These are phyloP conservation scores for Acacia acuminata DNA, from an alignment of 306 rosid genomes.

Conservation along the genomic window DNA sequence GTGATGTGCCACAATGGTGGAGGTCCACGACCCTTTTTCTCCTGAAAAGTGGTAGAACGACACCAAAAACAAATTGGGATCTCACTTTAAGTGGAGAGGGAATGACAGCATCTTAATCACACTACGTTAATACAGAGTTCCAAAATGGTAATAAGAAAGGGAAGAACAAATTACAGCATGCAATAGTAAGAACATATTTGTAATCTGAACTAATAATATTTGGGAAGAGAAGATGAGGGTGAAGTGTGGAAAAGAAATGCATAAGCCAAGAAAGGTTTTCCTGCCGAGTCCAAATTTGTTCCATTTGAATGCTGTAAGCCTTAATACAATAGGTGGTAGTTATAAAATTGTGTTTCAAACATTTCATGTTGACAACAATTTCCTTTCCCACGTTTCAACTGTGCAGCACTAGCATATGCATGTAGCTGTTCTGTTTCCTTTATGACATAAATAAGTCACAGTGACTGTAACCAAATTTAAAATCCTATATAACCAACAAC, in stretches of 20 bases:
- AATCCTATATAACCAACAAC: not conserved
- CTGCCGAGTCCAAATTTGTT: not conserved
- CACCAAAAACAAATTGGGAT: slow-evolving; percentile 1
- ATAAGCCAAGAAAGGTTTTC: not conserved
- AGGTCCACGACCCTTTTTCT: slow-evolving; percentile 71
- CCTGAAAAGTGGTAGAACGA: slow-evolving; percentile 51
- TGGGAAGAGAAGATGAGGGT: not conserved
- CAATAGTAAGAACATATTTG: slow-evolving; percentile 10
- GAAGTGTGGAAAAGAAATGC: not conserved
- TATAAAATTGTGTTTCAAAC: not conserved
- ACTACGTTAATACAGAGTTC: not conserved
- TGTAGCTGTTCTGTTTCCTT: not conserved
- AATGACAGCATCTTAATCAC: slow-evolving; percentile 6
- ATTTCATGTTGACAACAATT: not conserved
- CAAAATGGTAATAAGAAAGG: not conserved
- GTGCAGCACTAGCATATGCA: not conserved
- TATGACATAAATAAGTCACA: not conserved
- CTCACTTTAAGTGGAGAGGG: slow-evolving; percentile 11
- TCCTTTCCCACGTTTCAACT: not conserved
- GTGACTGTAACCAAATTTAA: not conserved
- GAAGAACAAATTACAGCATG: not conserved
- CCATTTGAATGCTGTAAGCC: not conserved
- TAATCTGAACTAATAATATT: not conserved
- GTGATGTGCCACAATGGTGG: slow-evolving; percentile 80
- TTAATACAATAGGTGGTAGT: not conserved